phyloP scores from a whole-genome alignment of 345 rosid species.

The Pistacia integerrima region DNA sequence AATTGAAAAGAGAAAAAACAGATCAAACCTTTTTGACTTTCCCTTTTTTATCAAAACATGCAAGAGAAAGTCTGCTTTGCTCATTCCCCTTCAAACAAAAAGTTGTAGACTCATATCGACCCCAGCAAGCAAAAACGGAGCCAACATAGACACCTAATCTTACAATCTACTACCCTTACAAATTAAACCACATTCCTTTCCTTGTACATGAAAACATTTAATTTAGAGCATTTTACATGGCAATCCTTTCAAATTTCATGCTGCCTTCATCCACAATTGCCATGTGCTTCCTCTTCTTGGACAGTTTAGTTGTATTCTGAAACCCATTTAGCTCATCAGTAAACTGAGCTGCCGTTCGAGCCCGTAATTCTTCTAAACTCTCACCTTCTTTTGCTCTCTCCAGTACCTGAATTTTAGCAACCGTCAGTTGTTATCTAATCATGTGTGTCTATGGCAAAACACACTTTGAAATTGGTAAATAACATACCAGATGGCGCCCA shows the following conservation, averaged over 20 bases:
- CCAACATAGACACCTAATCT: no score
- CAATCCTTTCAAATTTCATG: slow-evolving; percentile 55
- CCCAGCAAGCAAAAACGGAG: no score
- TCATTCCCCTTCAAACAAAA: no score
- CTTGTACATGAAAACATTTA: not conserved
- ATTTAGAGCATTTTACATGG: slow-evolving; percentile 28
- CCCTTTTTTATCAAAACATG: no score
- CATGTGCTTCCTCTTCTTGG: slow-evolving; percentile 67
- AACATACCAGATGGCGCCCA: slow-evolving; percentile 85
- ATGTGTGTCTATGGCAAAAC: not conserved
- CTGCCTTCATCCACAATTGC: slow-evolving; percentile 55
- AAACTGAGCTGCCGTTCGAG: slow-evolving; percentile 78
- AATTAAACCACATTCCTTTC: not conserved
- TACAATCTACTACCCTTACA: no score
- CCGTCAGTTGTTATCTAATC: not conserved
- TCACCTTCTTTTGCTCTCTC: slow-evolving; percentile 94
- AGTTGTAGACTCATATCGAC: no score
- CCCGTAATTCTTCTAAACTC: slow-evolving; percentile 74
- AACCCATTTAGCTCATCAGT: slow-evolving; percentile 49
- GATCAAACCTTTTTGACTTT: no score
- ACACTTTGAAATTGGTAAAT: not conserved
- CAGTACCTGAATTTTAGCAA: slow-evolving; percentile 50
- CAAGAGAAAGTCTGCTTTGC: no score
- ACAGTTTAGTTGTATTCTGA: slow-evolving; percentile 40
- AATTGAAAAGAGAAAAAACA: no score